Conservation (phyloP, 2,329 filamentous ascomycete genomes). For the Colletotrichum cereale region DNA sequence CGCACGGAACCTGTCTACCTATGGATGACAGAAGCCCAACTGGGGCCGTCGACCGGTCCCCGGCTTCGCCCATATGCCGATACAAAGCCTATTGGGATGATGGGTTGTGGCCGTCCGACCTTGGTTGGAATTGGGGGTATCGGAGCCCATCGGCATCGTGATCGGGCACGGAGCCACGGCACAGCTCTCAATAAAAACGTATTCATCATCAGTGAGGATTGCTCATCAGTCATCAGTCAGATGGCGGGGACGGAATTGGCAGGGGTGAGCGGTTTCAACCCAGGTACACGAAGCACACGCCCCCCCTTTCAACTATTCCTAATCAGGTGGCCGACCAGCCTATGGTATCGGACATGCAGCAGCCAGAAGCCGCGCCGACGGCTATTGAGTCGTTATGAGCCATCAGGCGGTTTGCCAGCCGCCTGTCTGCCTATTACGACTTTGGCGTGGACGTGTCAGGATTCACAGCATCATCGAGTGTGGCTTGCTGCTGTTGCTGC, state of each 20-base stretch:
- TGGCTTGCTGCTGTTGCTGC: conserved; percentile 26
- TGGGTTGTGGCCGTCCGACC: conserved; percentile 17
- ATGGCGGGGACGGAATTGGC: conserved; percentile 1
- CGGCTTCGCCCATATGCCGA: conserved; percentile 29
- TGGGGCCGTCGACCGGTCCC: conserved; percentile 10
- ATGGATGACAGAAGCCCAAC: conserved; percentile 25
- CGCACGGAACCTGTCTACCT: conserved; percentile 25
- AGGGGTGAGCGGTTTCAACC: conserved; percentile 4
- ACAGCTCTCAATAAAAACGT: conserved; percentile 24
- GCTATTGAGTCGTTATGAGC: conserved; percentile 23
- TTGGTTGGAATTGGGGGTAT: neutral
- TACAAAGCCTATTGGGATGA: conserved; percentile 14
- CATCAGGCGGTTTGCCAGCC: neutral
- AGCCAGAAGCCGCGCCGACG: neutral
- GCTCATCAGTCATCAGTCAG: conserved; percentile 37
- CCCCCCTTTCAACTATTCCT: neutral
- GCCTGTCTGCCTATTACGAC: conserved; percentile 12
- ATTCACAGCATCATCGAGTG: conserved; percentile 35
- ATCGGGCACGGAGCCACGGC: conserved; percentile 12
- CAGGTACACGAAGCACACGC: neutral
- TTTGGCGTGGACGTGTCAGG: conserved; percentile 16
- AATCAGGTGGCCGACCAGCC: conserved; percentile 9
- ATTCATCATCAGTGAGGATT: conserved; percentile 15
- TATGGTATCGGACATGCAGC: conserved; percentile 9
- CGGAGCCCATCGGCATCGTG: conserved; percentile 35